Evolutionary conservation across 495 filamentous ascomycete species (phyloP), one percentile per base, ranked within the genome.

Genomic region (Trichocladium uniseriatum): DNA sequence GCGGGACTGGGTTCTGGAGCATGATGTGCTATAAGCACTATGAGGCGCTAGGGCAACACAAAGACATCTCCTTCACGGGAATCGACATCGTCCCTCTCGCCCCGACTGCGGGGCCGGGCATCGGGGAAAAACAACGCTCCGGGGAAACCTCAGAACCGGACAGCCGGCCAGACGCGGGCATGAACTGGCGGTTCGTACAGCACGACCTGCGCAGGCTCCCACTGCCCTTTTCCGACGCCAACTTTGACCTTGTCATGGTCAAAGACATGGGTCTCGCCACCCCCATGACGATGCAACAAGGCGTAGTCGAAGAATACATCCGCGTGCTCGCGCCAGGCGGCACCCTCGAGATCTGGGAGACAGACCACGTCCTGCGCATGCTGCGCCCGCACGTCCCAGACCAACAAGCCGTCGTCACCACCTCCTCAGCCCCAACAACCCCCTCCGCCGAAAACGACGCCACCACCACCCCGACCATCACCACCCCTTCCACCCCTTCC

Each of bases 1-100:
- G 91, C 65, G 91, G 91, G 6, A 85, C 85, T 14, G 91, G 81
- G 22, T 81, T 91, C 53, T 95, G 91, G 91, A 89, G 86, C 52
- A 82, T 84, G 62, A 76, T 84, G 67, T 92, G 86, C 63, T 83
- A 91, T 64, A 76, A 84, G 19, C 80, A 87, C 64, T 84, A 90
- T 57, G 70, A 73, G 35, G 72, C 73, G 21, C 72, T 73, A 18
- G 86, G 85, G 8, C 70, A 53, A 13, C 44, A 81, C 50, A 51
- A 63, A 0, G 61, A 61, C 55, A 76, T 87, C 20, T 76, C 79
- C 16, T 95, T 95, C 62, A 84, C 83, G 1, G 91, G 91, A 0
- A 67, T 97, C 44, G 91, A 97, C 64, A 78, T 95, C 31, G 82
- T 84, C 20, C 80, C 84, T 2, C 63, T 94, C 11, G 81, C 85